Percentiles rank a stretch among this genome's conserved stretches.
Evolutionary conservation across 1,284 basidiomycete species (phyloP).

Genomic region (Puccinia hordei): DNA sequence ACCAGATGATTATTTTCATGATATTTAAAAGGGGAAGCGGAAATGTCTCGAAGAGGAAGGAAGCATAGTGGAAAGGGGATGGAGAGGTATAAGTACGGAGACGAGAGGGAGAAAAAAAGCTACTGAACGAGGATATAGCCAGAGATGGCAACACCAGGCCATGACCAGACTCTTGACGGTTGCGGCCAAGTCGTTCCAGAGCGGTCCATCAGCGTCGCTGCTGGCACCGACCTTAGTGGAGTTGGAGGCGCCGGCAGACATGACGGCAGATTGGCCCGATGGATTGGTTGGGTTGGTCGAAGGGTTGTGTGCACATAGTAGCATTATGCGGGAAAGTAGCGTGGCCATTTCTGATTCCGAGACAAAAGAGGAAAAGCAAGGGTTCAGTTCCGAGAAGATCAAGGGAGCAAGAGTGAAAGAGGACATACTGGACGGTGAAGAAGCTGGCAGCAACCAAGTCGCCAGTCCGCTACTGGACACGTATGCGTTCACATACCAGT

Average conservation of each 20-base stretch:
- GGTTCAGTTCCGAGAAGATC: too few species aligned
- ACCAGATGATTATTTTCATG: too few species aligned
- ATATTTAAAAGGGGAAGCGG: too few species aligned
- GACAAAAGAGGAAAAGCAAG: neutral
- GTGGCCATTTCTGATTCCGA: conserved; percentile 16
- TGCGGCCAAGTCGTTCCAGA: neutral
- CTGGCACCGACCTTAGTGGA: neutral
- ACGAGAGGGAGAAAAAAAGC: neutral
- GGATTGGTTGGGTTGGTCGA: neutral
- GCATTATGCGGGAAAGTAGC: conserved; percentile 14
- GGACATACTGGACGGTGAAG: conserved; percentile 34
- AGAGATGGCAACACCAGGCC: conserved; percentile 4
- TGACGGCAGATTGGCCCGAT: neutral
- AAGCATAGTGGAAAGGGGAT: too few species aligned
- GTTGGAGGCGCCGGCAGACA: neutral
- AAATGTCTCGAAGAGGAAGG: too few species aligned
- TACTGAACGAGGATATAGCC: conserved; percentile 8
- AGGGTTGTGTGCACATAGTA: conserved; percentile 16
- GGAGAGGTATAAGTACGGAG: too few species aligned
- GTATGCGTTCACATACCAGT: conserved; percentile 39
- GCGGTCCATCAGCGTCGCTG: neutral
- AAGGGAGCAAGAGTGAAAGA: neutral
- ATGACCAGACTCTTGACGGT: conserved; percentile 1
- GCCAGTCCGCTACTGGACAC: conserved; percentile 1
- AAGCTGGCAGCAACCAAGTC: conserved; percentile 35